These are phyloP conservation scores for Aspergillus oerlinghausenensis DNA, from an alignment of 2,329 filamentous ascomycete species.

Conservation along the genomic window DNA sequence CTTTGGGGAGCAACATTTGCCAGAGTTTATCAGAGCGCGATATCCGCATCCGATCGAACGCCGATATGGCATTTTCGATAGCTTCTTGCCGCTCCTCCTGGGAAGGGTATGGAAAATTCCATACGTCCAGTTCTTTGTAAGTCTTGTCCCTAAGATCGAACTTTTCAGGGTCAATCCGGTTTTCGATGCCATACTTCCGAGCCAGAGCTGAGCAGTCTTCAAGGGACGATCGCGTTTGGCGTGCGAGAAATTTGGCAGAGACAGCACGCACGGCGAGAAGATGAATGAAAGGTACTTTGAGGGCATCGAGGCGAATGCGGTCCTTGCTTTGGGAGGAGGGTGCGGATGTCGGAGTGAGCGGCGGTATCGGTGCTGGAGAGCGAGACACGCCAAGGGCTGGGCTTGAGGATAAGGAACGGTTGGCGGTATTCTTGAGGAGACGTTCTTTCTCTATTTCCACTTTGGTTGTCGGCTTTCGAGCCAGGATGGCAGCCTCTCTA, in stretches of 20 bases:
- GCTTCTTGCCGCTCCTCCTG: slow-evolving; percentile 54
- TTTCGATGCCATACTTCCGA: slow-evolving; percentile 51
- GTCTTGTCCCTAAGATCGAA: slow-evolving; percentile 55
- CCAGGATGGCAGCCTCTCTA: slow-evolving; percentile 23
- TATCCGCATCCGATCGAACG: slow-evolving; percentile 59
- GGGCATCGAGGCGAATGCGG: slow-evolving; percentile 38
- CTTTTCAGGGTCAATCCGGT: slow-evolving; percentile 45
- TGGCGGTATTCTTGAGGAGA: slow-evolving; percentile 34
- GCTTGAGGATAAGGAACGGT: slow-evolving; percentile 39
- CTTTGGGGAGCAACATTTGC: slow-evolving; percentile 57
- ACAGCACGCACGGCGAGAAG: slow-evolving; percentile 52
- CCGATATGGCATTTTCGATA: slow-evolving; percentile 58
- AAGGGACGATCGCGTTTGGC: slow-evolving; percentile 45
- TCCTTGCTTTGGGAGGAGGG: slow-evolving; percentile 34
- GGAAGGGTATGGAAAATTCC: slow-evolving; percentile 55
- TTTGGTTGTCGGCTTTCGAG: slow-evolving; percentile 33
- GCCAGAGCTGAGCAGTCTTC: slow-evolving; percentile 47
- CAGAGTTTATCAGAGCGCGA: slow-evolving; percentile 58
- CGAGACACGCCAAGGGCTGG: slow-evolving; percentile 35
- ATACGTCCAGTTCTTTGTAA: slow-evolving; percentile 60
- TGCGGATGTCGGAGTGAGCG: slow-evolving; percentile 42
- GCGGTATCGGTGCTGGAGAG: slow-evolving; percentile 33
- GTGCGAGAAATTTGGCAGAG: slow-evolving; percentile 44
- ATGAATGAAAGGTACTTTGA: slow-evolving; percentile 44
- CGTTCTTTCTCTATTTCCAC: slow-evolving; percentile 40